Evolutionary conservation across 176 grass and related monocot genomes (phyloP), one percentile per base, ranked within the genome.

Genomic region (Microstegium vimineum): DNA sequence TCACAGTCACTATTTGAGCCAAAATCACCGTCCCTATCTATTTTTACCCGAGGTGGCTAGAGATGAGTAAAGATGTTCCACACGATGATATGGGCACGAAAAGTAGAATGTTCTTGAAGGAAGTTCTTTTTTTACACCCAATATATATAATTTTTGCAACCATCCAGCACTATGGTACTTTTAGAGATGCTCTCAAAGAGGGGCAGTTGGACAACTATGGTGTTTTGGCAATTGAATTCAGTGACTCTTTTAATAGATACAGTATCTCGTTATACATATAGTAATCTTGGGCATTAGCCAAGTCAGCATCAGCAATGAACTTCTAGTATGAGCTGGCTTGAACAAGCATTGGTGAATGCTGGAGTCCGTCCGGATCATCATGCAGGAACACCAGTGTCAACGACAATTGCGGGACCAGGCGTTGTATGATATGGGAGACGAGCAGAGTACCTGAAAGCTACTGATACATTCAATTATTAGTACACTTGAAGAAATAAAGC

Each of bases 321-420:
- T 69, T 77, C 35, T 60, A 18, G 26, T 49, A 25, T 77, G 47
- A 84, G 36, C 73, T 77, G 33, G 63, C 65, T 22, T 71, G 36
- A 63, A 42, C 25, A 86, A 27, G 76, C 76, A 14, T 56, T 26
- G 59, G 43, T 74, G n/a, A n/a, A n/a, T n/a, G 28, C 77, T 9
- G 28, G 42, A 66, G 77, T 49, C 62, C 41, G 1, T n/a, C n/a
- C n/a, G n/a, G n/a, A n/a, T n/a, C 41, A 46, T 79, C 27, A 61
- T 69, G 69, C 36, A 74, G 32, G 47, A 75, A 37, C 34, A 32
- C 47, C 46, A 26, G 43, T 36, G 49, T 66, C 32, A 62, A 80
- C 37, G 41, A 82, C 38, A 83, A 47, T 60, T 71, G 28, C 22
- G 46, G 37, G 37, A 71, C 71, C 52, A 71, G 28, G 6, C 66